These are phyloP conservation scores for Pythium biforme DNA, from an alignment of 352 stramenopile genomes.

Conservation along the genomic window DNA sequence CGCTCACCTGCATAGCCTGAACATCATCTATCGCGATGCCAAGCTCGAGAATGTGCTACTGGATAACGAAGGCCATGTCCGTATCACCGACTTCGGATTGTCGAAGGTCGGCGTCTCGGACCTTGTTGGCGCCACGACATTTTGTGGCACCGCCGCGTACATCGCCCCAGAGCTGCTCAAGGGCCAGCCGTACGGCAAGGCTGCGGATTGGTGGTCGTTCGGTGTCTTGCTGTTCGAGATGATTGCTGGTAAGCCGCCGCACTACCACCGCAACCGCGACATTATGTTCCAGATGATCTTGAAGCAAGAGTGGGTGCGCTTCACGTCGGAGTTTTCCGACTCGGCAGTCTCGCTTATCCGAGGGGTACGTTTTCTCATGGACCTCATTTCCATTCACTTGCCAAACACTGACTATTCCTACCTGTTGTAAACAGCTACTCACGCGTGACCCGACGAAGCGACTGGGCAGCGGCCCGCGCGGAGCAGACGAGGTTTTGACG, in stretches of 20 bases:
- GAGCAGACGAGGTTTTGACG: constrained; percentile 88
- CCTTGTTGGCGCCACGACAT: constrained; percentile 87
- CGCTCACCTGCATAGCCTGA: constrained; percentile 90
- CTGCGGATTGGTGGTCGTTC: constrained; percentile 95
- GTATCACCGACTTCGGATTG: constrained; percentile 94
- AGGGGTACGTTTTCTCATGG: constrained; percentile 58
- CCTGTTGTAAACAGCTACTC: constrained; percentile 79
- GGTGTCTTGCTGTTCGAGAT: constrained; percentile 96
- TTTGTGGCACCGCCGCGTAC: constrained; percentile 93
- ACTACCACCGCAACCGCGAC: constrained; percentile 90
- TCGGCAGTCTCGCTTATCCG: constrained; percentile 89
- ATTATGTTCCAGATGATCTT: constrained; percentile 93
- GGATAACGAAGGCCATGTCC: constrained; percentile 92
- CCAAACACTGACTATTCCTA: constrained; percentile 18
- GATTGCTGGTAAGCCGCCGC: constrained; percentile 91
- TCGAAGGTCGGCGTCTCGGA: constrained; percentile 91
- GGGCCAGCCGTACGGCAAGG: constrained; percentile 88
- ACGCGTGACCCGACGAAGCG: constrained; percentile 94
- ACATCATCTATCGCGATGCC: constrained; percentile 96
- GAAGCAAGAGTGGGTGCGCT: constrained; percentile 93
- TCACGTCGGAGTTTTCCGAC: constrained; percentile 93
- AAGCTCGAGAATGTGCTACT: constrained; percentile 96
- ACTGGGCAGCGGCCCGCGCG: constrained; percentile 91
- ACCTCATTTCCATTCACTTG: neutral
- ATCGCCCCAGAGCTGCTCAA: constrained; percentile 91